Percentiles rank a stretch among this genome's conserved stretches.
Evolutionary conservation across 495 filamentous ascomycete genomes (phyloP).

Genomic region (Penicillium maclennaniae): DNA sequence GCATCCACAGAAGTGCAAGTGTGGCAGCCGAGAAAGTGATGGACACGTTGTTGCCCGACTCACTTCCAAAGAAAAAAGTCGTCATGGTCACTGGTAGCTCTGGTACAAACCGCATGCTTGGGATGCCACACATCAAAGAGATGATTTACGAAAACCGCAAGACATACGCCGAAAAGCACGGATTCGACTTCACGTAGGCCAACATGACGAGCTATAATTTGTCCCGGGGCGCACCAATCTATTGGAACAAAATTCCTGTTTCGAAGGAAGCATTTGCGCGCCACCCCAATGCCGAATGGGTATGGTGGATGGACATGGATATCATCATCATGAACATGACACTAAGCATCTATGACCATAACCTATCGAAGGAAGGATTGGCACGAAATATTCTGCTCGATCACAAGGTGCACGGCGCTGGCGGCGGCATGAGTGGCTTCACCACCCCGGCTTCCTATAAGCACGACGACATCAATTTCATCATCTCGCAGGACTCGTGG

Average conservation of each 20-base stretch:
- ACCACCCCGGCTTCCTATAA: constrained; percentile 7
- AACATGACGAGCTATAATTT: constrained; percentile 13
- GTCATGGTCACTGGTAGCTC: constrained; percentile 17
- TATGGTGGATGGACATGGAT: constrained; percentile 9
- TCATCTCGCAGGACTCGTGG: constrained; percentile 12
- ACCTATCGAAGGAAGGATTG: constrained; percentile 5
- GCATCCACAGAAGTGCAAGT: neutral
- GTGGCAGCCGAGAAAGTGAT: neutral
- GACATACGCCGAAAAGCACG: constrained; percentile 12
- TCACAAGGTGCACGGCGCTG: neutral
- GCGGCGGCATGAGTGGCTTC: constrained; percentile 5
- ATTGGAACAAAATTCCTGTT: constrained; percentile 12
- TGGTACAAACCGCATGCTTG: constrained; percentile 9
- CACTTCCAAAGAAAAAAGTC: constrained; percentile 3
- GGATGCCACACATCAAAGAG: constrained; percentile 15
- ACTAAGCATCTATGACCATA: constrained; percentile 9
- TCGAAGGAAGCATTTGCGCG: constrained; percentile 6
- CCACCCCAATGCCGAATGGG: constrained; percentile 5
- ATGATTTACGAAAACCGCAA: constrained; percentile 16
- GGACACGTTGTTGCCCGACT: neutral
- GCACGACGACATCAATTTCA: constrained; percentile 14
- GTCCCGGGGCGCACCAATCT: constrained; percentile 4
- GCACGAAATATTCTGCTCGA: constrained; percentile 5
- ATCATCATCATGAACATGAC: constrained; percentile 15
- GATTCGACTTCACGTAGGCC: constrained; percentile 7